phyloP scores from a whole-genome alignment of 2,329 filamentous ascomycete species.

The Venturia effusa region DNA sequence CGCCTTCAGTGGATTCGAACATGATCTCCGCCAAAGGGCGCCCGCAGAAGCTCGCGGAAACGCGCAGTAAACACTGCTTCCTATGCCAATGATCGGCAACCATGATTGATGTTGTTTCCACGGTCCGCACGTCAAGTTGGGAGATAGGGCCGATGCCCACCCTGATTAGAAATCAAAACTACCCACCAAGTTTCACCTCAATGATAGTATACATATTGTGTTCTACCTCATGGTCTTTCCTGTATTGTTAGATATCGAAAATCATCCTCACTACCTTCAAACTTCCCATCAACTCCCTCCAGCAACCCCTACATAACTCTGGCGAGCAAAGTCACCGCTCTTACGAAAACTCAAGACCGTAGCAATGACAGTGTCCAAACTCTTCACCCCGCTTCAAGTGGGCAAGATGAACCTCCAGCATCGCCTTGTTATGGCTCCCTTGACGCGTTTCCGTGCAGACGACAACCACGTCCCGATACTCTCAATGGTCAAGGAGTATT shows the following conservation, averaged over 20 bases:
- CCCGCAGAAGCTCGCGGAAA: too few species aligned
- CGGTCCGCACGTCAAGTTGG: too few species aligned
- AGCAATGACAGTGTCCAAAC: constrained; percentile 13
- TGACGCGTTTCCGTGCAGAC: constrained; percentile 31
- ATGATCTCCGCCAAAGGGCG: neutral
- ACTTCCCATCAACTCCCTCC: neutral
- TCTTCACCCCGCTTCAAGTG: constrained; percentile 25
- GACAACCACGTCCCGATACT: constrained; percentile 35
- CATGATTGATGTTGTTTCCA: too few species aligned
- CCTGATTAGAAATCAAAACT: too few species aligned
- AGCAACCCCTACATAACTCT: neutral
- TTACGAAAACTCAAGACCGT: neutral
- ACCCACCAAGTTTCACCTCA: too few species aligned
- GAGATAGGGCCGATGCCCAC: too few species aligned
- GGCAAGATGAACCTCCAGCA: constrained; percentile 25
- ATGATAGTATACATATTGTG: too few species aligned
- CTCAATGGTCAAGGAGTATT: constrained; percentile 19
- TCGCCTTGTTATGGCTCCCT: constrained; percentile 28
- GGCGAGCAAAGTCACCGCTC: neutral
- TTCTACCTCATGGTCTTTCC: too few species aligned
- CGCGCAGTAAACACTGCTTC: too few species aligned
- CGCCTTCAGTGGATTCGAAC: neutral
- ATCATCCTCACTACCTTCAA: too few species aligned
- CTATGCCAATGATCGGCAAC: too few species aligned
- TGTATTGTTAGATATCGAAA: too few species aligned